These are phyloP conservation scores for Aphanomyces astaci DNA, from an alignment of 352 stramenopile genomes.

Conservation along the genomic window DNA sequence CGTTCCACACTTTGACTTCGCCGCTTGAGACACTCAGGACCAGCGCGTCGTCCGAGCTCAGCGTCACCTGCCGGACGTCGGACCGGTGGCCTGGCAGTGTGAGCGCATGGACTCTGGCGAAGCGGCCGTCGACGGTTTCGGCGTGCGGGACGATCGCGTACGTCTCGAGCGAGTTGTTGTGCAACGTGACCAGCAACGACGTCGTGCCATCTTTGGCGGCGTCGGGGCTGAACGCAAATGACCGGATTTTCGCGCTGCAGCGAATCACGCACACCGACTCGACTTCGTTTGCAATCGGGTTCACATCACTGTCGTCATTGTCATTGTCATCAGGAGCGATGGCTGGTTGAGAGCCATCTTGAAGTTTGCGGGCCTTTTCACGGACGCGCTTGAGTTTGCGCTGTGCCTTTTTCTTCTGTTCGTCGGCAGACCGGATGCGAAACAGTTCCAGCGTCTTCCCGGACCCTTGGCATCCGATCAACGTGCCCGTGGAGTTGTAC, in stretches of 20 bases:
- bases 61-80: conserved; percentile 82
- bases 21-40: conserved; percentile 82
- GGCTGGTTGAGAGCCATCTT: too few species aligned
- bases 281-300: conserved; percentile 71
- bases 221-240: conserved; percentile 78
- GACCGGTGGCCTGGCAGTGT: conserved; percentile 85
- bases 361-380: conserved; percentile 85
- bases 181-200: conserved; percentile 77
- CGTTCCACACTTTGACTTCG: conserved; percentile 91
- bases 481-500: conserved; percentile 48
- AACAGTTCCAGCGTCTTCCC: conserved; percentile 91
- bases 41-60: conserved; percentile 86
- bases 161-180: conserved; percentile 89
- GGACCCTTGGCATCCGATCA: conserved; percentile 68
- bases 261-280: conserved; percentile 82
- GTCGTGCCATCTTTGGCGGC: conserved; percentile 73
- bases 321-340: conserved; percentile 30
- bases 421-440: conserved; percentile 61
- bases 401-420: conserved; percentile 90
- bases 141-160: conserved; percentile 61
- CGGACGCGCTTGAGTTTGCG: conserved; percentile 78
- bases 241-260: conserved; percentile 79
- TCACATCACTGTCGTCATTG: conserved; percentile 48
- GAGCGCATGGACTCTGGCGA: conserved; percentile 54
- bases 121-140: conserved; percentile 55